Conservation (phyloP, 1,284 basidiomycete genomes). For the Tilletia setariae region DNA sequence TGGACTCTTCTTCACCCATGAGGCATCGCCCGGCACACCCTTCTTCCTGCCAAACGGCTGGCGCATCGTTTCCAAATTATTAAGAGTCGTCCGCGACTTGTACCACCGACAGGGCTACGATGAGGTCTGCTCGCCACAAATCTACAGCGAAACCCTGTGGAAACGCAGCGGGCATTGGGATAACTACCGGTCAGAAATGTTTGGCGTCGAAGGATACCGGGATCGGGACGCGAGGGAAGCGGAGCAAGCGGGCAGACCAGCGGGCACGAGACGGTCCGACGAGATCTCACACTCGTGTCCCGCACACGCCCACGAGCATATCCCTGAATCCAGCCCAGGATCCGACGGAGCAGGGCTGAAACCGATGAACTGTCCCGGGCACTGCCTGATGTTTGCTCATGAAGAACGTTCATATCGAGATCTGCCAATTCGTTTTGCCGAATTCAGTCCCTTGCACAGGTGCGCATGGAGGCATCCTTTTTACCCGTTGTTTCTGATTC, state of each 20-base stretch:
- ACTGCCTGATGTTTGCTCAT: slow-evolving; percentile 46
- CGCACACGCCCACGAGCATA: slow-evolving; percentile 14
- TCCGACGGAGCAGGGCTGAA: slow-evolving; percentile 40
- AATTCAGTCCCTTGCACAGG: slow-evolving; percentile 48
- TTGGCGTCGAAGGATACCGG: slow-evolving; percentile 45
- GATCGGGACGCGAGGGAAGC: slow-evolving; percentile 27
- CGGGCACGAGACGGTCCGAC: background rate
- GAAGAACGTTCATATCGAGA: slow-evolving; percentile 46
- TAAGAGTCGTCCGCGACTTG: slow-evolving; percentile 50
- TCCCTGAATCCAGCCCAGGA: background rate
- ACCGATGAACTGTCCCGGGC: slow-evolving; percentile 53
- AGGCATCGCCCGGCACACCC: slow-evolving; percentile 50
- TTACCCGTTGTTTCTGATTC: too few species aligned
- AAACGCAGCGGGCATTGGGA: slow-evolving; percentile 52
- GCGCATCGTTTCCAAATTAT: slow-evolving; percentile 43
- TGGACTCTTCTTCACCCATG: slow-evolving; percentile 48
- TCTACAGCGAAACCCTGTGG: slow-evolving; percentile 48
- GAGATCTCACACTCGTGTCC: background rate
- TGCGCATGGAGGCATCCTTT: background rate
- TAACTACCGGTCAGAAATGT: slow-evolving; percentile 54
- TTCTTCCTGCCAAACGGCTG: slow-evolving; percentile 53
- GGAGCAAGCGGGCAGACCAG: background rate
- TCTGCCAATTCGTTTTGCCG: slow-evolving; percentile 47
- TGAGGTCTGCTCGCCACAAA: slow-evolving; percentile 51
- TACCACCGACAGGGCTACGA: slow-evolving; percentile 51